Evolutionary conservation across 805 yeast species (phyloP), one percentile per base, ranked within the genome.

Genomic region (Ogataea ramenticola): DNA sequence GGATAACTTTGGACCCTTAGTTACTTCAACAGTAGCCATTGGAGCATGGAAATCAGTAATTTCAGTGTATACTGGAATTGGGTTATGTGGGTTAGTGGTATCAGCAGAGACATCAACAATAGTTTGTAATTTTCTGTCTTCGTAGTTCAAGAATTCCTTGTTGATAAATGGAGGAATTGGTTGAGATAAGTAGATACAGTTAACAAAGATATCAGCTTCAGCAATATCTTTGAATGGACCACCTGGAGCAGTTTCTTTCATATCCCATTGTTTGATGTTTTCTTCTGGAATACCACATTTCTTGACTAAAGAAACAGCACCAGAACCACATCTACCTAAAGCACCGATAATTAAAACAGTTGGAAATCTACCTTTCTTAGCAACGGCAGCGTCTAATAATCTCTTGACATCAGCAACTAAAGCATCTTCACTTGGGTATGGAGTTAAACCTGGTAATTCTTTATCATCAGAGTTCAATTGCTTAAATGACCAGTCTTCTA

Each of bases 91-190:
- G 67, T 93, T 93, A 44, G 99, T 93, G 40, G 98, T 93, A 69
- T 93, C 99, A 45, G 99, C 99, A 42, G 96, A 86, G 46, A 93
- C 99, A 65, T 93, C 99, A 43, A 93, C 97, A 48, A 93, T 88
- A 16, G 95, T 87, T 66, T 91, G 79, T 61, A 93, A 77, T 52
- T 75, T 82, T 79, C 99, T 87, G 51, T 71, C 66, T 37, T 71
- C 67, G 46, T 61, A 64, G 67, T 86, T 85, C 62, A 93, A 75
- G 46, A 77, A 64, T 29, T 84, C 85, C 54, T 62, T 66, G 67
- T 82, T 79, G 60, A 88, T 74, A 63, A 93, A 93, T 43, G 98
- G 97, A 30, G 98, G 82, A 59, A 93, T 93, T 61, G 96, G 95
- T 67, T 82, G 71, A 36, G 96, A 86, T 56, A 93, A 71, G 70